Percentiles rank a stretch among this genome's conserved stretches.
These are phyloP conservation scores for Annulohypoxylon bovei DNA, from an alignment of 495 filamentous ascomycete species.

Conservation along the genomic window DNA sequence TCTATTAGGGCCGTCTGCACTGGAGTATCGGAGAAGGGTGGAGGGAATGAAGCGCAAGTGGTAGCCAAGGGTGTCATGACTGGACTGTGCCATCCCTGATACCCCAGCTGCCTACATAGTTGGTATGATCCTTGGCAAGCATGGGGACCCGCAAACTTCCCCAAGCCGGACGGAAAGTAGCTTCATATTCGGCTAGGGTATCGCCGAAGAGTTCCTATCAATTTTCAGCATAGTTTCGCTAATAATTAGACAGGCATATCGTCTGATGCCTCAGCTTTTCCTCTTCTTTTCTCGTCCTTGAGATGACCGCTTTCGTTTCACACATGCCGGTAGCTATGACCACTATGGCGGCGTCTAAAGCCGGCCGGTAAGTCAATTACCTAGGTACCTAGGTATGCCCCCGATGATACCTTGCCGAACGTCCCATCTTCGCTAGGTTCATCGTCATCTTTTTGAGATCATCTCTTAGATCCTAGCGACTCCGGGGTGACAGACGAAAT, in stretches of 20 bases:
- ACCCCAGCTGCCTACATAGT: slow-evolving; percentile 38
- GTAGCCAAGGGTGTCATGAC: slow-evolving; percentile 27
- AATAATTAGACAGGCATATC: slow-evolving; percentile 10
- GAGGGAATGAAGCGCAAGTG: slow-evolving; percentile 36
- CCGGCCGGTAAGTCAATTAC: slow-evolving; percentile 2
- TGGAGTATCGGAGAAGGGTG: slow-evolving; percentile 24
- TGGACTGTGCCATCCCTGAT: slow-evolving; percentile 36
- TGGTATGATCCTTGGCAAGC: slow-evolving; percentile 30
- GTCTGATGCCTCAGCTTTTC: not conserved
- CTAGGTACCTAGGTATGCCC: not conserved
- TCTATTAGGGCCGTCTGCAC: slow-evolving; percentile 28
- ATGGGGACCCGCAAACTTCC: slow-evolving; percentile 39
- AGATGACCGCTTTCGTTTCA: slow-evolving; percentile 4
- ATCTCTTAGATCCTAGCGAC: not conserved
- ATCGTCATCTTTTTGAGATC: not conserved
- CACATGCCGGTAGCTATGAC: not conserved
- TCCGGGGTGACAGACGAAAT: not conserved
- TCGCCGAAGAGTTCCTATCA: slow-evolving; percentile 30
- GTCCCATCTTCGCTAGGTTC: not conserved
- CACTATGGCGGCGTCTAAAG: not conserved
- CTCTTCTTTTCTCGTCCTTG: not conserved
- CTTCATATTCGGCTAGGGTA: slow-evolving; percentile 38
- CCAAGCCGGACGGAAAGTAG: slow-evolving; percentile 26
- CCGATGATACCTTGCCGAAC: slow-evolving; percentile 4
- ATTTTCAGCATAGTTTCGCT: slow-evolving; percentile 22